Evolutionary conservation across 768 basidiomycete genomes (phyloP), one percentile per base, ranked within the genome.

Genomic region (Suillus lakei): DNA sequence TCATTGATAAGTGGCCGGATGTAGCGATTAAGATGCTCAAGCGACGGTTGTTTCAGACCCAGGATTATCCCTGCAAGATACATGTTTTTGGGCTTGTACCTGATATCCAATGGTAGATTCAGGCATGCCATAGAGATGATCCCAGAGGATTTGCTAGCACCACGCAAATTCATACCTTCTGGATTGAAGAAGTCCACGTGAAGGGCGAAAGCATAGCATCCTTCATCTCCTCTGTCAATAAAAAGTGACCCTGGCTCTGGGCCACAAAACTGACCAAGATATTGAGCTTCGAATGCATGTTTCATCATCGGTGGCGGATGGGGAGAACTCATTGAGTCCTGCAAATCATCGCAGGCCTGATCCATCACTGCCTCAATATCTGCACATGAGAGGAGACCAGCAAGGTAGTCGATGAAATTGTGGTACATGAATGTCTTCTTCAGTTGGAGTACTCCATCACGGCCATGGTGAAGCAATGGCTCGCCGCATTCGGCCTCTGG

Each of bases 201-300:
- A 50, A 5, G 71, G 74, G 46, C 10, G 23, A 48, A 48, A 26
- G 46, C 23, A 48, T 26, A 48, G 46, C 23, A 1, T 12, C 46
- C 61, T 77, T 68, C 34, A 15, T 48, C 46, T 48, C 58, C 67
- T 15, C 71, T 64, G 50, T 72, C 69, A n/a, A 73, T 48, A 48
- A 48, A 48, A 48, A 48, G 46, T 48, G 13, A 48, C 15, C 46
- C 23, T 48, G 46, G 46, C 1, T 48, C 46, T 15, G 46, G 46
- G 46, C 46, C 23, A 48, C 46, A 5, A 48, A 61, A 60, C 69
- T 71, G 63, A 69, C 61, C 0, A 41, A 63, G 50, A 28, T 60
- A 13, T 80, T 74, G 48, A 36, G 48, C 59, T 41, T 60, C 39
- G 10, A 48, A 48, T 48, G 41, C n/a, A 12, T 62, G 60, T 28